A percentile compares a stretch with the other conserved stretches of the same genome.
Conservation (phyloP, 352 stramenopile genomes). For the Phytophthora constricta region DNA sequence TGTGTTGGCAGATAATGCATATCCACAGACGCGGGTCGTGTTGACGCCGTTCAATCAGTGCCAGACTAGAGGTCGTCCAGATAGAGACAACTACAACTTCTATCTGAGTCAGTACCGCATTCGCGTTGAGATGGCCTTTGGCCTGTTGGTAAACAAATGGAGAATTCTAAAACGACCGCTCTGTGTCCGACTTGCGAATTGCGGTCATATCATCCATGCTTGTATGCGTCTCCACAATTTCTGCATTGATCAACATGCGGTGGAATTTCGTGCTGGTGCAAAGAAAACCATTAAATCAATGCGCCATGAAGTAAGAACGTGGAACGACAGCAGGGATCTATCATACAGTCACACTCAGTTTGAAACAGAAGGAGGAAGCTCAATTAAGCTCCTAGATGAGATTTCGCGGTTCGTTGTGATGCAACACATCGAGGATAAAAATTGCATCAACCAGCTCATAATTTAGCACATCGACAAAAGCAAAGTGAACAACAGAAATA, state of each 20-base stretch:
- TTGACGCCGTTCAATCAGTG: neutral
- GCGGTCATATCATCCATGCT: neutral
- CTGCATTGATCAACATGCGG: neutral
- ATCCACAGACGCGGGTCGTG: neutral
- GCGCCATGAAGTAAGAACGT: neutral
- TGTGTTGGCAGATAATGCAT: neutral
- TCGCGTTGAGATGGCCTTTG: neutral
- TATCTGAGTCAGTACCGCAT: neutral
- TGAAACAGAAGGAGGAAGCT: neutral
- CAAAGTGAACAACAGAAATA: too few relatives aligned
- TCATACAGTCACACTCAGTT: neutral
- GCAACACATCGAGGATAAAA: neutral
- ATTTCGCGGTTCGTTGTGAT: neutral
- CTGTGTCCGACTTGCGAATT: neutral
- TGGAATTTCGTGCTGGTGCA: neutral
- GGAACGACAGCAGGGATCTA: neutral
- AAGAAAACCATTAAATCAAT: neutral
- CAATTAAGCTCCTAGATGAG: neutral
- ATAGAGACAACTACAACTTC: neutral
- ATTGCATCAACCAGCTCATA: neutral
- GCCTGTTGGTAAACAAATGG: neutral
- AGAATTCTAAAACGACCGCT: neutral
- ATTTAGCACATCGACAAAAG: neutral
- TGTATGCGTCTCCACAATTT: conserved; percentile 3
- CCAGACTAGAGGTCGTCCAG: neutral